phyloP scores from a whole-genome alignment of 2,329 filamentous ascomycete genomes.

The Verticillium tricorpus region DNA sequence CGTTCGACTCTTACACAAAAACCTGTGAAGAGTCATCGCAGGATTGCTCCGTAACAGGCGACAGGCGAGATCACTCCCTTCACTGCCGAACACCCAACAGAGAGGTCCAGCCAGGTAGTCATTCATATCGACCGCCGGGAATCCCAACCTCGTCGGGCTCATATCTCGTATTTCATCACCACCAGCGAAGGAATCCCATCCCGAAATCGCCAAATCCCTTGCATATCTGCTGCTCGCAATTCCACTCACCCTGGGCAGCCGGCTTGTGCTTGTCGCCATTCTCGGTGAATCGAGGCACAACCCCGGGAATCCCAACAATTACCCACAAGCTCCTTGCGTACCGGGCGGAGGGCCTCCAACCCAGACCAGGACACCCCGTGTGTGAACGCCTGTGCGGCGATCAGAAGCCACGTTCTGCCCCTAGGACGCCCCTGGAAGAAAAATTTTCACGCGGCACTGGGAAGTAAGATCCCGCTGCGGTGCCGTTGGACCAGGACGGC shows the following conservation, averaged over 20 bases:
- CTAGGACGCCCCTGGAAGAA: not conserved
- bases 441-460: constrained; percentile 1
- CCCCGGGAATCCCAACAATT: not conserved
- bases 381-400: not conserved
- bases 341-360: not conserved
- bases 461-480: not conserved
- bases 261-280: not conserved
- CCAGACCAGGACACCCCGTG: not conserved
- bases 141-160: not conserved
- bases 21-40: not conserved
- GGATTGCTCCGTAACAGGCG: not conserved
- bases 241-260: not conserved
- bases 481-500: not conserved
- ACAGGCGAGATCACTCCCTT: not conserved
- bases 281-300: not conserved
- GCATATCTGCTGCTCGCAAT: not conserved
- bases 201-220: not conserved
- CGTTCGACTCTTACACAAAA: not conserved
- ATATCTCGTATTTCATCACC: not conserved
- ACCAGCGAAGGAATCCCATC: not conserved
- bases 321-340: not conserved
- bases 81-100: not conserved
- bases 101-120: not conserved
- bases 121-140: not conserved
- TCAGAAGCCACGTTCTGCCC: not conserved